phyloP scores from a whole-genome alignment of 2,329 filamentous ascomycete genomes.

The Aspergillus calidoustus region DNA sequence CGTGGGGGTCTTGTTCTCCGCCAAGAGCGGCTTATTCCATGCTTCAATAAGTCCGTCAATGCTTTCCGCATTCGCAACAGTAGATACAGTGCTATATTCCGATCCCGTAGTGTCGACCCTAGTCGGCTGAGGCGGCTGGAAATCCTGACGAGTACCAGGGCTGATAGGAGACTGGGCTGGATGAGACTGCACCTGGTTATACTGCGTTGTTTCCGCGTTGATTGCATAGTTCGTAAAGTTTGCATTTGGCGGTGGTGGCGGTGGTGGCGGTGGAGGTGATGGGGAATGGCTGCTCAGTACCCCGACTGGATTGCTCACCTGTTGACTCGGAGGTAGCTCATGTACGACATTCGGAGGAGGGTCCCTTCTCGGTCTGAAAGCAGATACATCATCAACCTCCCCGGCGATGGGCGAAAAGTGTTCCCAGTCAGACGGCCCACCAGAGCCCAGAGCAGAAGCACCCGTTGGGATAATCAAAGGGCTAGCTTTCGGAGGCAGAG shows the following conservation, averaged over 20 bases:
- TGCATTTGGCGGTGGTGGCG: constrained; percentile 9
- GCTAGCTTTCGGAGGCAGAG: constrained; percentile 30
- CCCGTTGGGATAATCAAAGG: constrained; percentile 27
- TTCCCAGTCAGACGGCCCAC: constrained; percentile 55
- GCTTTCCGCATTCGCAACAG: constrained; percentile 37
- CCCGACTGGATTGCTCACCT: constrained; percentile 14
- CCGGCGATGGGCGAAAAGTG: constrained; percentile 43
- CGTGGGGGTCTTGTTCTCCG: constrained; percentile 24
- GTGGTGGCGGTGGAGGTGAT: constrained; percentile 16
- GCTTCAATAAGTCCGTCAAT: constrained; percentile 52
- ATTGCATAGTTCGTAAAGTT: constrained; percentile 1
- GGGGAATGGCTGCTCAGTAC: constrained; percentile 9
- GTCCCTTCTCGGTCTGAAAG: constrained; percentile 28
- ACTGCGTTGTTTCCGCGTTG: constrained; percentile 1
- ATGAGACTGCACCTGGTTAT: constrained; percentile 5
- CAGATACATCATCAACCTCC: constrained; percentile 42
- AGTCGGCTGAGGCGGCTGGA: constrained; percentile 21
- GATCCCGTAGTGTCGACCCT: constrained; percentile 39
- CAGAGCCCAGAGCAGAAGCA: constrained; percentile 46
- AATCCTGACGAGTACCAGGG: constrained; percentile 23
- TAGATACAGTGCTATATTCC: constrained; percentile 30
- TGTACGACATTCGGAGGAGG: constrained; percentile 12
- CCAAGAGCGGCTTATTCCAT: constrained; percentile 44
- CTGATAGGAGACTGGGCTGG: constrained; percentile 29
- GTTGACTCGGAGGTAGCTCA: constrained; percentile 21